Base-by-base conservation (phyloP, 306 rosid species). In the Parietaria judaica region DNA sequence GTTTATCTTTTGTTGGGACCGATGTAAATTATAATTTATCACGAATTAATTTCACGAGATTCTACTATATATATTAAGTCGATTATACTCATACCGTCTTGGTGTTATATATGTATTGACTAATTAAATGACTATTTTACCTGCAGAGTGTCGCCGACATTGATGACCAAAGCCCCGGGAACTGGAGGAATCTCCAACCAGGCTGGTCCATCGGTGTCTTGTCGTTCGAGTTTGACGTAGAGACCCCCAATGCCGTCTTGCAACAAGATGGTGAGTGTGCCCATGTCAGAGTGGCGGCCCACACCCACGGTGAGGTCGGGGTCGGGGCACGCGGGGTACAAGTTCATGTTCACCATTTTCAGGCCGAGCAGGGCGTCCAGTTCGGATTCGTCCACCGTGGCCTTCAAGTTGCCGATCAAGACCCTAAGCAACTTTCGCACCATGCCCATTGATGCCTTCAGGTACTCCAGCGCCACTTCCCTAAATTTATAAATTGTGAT, bases 241-340 rank as follows among this genome's bases (percentile, higher is more conserved):
- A 85, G 63, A 13, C 94, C 94, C 8, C 90, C 95, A 67, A 83
- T 84, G 60, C 69, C 88, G 65, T 86, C 90, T 67, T 86, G 84
- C 16, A 86, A 82, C 1, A 86, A 54, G 60, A 86, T 80, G 3
- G 90, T 84, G 23, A 86, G 16, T 8, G 80, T 66, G 14, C 88
- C 84, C 76, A 84, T 69, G 59, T 86, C 86, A 0, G 90, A 84
- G 78, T 84, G 95, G 3, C 95, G 79, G 48, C 90, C 88, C 23
- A 77, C 86, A 4, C 88, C 95, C 0, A 86, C 83, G 2, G 95
- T 81, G 8, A 86, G 88, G 17, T 86, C 88, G 12, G 95, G 95
- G 58, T 77, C 68, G n/a, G 88, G 95, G 59, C 95, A 86, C 45
- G 74, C 15, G 16, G 95, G 88, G 51, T 84, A 86, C 69, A 49